Base-by-base conservation (phyloP, 2,329 filamentous ascomycete genomes). In the Emericellopsis atlantica region DNA sequence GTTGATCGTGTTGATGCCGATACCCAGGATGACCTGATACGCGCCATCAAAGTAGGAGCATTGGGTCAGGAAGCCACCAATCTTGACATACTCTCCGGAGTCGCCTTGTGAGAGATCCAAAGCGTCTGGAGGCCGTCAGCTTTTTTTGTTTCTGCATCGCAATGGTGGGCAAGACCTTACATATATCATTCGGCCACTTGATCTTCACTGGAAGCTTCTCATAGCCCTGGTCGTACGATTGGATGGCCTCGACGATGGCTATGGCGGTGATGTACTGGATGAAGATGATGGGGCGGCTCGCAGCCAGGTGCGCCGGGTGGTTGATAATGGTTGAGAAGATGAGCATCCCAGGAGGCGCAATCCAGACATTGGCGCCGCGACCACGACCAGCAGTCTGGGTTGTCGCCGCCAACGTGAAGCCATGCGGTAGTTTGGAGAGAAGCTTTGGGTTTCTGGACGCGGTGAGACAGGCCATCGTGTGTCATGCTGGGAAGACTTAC, bases 141-240 rank as follows among this genome's bases (percentile, higher is more conserved):
- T 2, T 12, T 21, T 3, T n/a, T 12, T 21, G 14, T n/a, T 39
- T 31, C 22, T 11, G 14, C n/a, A 15, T 6, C 18, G 34, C 6
- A 2, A 39, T 22, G 8, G 5, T 35, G 10, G 4, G 39, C 22
- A 23, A 4, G 8, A 5, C 60, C 70, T 58, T 60, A 80, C 78
- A 90, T 41, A 98, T 85, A 55, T 98, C 92, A 53, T 98, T 98
- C 10, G 92, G 92, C 92, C 92, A 98, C 60, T 98, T 98, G 26
- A 98, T 64, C 56, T 84, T 88, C 33, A 98, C 72, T 1, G 85
- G 84, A 5, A 96, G 59, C 0, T 76, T 67, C 6, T 76, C 69
- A 58, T 93, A 96, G 7, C 81, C 85, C 3, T 62, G 61, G 38
- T 81, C 87, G 54, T 96, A 96, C 22, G 70, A 72, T 47, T 84